A percentile compares a stretch with the other conserved stretches of the same genome.
phyloP scores from a whole-genome alignment of 164 flowering plant genomes.

The Paratinospora sagittata region DNA sequence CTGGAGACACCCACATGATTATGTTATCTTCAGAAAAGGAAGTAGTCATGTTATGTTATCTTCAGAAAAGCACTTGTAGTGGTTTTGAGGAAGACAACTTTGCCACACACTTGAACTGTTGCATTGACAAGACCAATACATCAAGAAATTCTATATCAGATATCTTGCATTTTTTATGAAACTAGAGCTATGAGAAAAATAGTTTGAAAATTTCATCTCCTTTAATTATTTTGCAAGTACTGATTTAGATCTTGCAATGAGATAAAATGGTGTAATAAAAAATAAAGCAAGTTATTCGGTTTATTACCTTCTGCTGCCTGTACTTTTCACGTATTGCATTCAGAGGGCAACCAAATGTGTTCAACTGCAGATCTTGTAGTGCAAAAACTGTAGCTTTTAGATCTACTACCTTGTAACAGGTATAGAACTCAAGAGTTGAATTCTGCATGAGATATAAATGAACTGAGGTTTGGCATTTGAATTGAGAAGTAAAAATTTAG shows the following conservation, averaged over 20 bases:
- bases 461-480: not conserved
- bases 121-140: conserved; percentile 6
- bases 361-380: conserved; percentile 59
- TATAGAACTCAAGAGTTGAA: conserved; percentile 61
- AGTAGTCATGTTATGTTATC: conserved; percentile 9
- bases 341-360: conserved; percentile 43
- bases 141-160: not conserved
- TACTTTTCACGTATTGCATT: conserved; percentile 64
- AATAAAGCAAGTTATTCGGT: not conserved
- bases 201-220: not conserved
- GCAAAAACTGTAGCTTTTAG: conserved; percentile 46
- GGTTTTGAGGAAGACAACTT: conserved; percentile 41
- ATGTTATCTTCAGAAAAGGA: not conserved
- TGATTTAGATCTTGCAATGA: not conserved
- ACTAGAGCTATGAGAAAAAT: not conserved
- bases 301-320: conserved; percentile 55
- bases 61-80: conserved; percentile 39
- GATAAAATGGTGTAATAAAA: not conserved
- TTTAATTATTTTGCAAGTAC: not conserved
- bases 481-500: not conserved
- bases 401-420: conserved; percentile 52
- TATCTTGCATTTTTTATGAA: not conserved
- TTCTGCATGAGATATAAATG: conserved; percentile 38
- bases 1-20: conserved; percentile 10
- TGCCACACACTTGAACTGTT: conserved; percentile 59